phyloP scores from a whole-genome alignment of 495 filamentous ascomycete species.

The Tuber calosporum region DNA sequence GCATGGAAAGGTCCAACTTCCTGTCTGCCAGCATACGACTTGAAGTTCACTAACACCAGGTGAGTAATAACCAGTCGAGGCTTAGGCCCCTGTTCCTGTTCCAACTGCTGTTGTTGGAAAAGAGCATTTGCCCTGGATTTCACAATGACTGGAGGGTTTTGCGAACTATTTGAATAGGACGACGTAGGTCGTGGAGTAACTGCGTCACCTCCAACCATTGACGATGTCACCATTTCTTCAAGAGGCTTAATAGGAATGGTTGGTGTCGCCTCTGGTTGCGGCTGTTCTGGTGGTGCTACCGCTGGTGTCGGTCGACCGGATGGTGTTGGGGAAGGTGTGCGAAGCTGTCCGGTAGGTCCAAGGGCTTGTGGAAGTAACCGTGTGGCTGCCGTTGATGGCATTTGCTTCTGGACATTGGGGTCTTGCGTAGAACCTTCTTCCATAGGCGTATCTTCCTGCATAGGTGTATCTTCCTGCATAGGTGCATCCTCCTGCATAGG shows the following conservation, averaged over 20 bases:
- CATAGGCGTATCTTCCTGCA: not conserved
- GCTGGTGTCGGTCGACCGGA: constrained; percentile 5
- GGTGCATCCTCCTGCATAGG: not conserved
- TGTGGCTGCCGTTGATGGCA: not conserved
- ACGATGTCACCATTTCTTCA: not conserved
- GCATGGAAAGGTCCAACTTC: constrained; percentile 94
- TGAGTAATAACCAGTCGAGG: constrained; percentile 84
- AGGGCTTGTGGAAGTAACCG: not conserved
- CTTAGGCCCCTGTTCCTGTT: constrained; percentile 68
- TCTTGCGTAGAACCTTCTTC: not conserved
- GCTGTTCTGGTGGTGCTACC: constrained; percentile 7
- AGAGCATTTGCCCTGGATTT: constrained; percentile 69
- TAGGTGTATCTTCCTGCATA: not conserved
- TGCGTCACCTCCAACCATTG: not conserved
- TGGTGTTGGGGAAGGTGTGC: not conserved
- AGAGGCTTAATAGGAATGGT: constrained; percentile 1
- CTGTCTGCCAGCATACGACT: constrained; percentile 92
- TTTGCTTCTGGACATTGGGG: not conserved
- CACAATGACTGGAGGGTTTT: constrained; percentile 57
- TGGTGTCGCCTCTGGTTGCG: constrained; percentile 6
- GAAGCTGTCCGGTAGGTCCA: constrained; percentile 2
- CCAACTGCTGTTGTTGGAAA: constrained; percentile 46
- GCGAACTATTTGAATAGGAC: constrained; percentile 29
- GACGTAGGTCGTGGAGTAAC: constrained; percentile 28
- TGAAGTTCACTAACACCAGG: constrained; percentile 87